Conservation (phyloP, 805 yeast genomes). For the Myxozyma neotropica region DNA sequence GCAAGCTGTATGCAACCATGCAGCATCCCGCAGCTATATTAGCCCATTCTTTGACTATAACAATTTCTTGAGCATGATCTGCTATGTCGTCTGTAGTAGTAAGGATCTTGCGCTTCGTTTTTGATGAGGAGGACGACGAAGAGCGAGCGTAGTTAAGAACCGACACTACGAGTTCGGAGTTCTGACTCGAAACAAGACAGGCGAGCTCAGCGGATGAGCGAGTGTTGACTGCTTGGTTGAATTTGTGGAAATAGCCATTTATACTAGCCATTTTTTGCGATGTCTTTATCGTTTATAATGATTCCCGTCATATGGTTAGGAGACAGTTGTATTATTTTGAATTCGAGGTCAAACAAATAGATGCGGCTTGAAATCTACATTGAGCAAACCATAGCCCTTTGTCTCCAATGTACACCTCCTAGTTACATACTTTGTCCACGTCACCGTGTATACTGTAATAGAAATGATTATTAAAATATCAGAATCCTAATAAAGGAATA, state of each 20-base stretch:
- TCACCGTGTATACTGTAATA: too few relatives aligned
- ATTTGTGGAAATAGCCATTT: not conserved
- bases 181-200: constrained; percentile 1
- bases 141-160: not conserved
- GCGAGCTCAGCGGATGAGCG: not conserved
- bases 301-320: too few relatives aligned
- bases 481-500: too few relatives aligned
- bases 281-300: too few relatives aligned
- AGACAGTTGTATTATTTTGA: too few relatives aligned
- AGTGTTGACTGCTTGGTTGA: not conserved
- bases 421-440: too few relatives aligned
- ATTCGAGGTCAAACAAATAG: too few relatives aligned
- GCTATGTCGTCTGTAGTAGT: not conserved
- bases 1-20: constrained; percentile 34
- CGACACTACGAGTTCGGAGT: not conserved
- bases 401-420: too few relatives aligned
- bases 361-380: not conserved
- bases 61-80: not conserved
- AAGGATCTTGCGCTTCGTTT: not conserved
- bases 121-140: not conserved
- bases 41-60: constrained; percentile 13
- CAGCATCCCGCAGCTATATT: constrained; percentile 37
- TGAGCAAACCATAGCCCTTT: too few relatives aligned
- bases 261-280: not conserved
- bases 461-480: too few relatives aligned